Percentiles rank a stretch among this genome's conserved stretches.
phyloP scores from a whole-genome alignment of 139 green algal species.

The Tetradesmus obliquus region DNA sequence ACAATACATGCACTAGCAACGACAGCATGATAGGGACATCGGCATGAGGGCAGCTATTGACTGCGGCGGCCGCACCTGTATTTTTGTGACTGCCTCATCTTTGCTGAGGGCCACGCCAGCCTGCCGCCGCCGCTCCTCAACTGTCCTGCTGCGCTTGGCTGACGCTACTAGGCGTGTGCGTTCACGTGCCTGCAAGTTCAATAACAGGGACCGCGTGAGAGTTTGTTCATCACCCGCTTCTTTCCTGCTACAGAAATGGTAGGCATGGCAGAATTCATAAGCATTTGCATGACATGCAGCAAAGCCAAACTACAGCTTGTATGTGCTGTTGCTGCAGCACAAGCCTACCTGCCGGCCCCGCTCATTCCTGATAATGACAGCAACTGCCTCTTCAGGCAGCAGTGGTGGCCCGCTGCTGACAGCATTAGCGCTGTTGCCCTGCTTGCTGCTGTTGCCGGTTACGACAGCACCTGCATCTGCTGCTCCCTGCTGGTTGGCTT shows the following conservation, averaged over 20 bases:
- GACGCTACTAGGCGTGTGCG: conserved; percentile 58
- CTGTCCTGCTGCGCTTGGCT: conserved; percentile 70
- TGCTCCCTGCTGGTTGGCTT: conserved; percentile 34
- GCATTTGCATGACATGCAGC: conserved; percentile 45
- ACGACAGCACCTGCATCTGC: not conserved
- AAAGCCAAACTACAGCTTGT: not conserved
- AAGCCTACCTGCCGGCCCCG: conserved; percentile 70
- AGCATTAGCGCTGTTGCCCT: not conserved
- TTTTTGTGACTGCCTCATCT: conserved; percentile 76
- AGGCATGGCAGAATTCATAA: too few species aligned
- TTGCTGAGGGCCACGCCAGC: conserved; percentile 65
- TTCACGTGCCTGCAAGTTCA: conserved; percentile 68
- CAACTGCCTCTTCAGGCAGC: conserved; percentile 73
- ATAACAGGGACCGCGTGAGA: not conserved
- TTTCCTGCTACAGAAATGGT: too few species aligned
- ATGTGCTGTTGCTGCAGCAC: conserved; percentile 43
- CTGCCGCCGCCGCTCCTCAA: conserved; percentile 66
- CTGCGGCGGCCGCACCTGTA: conserved; percentile 66
- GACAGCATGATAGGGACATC: conserved; percentile 42
- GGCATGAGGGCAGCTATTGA: conserved; percentile 60
- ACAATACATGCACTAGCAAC: too few species aligned
- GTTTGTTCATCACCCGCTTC: too few species aligned
- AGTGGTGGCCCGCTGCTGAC: conserved; percentile 60
- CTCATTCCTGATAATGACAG: conserved; percentile 80
- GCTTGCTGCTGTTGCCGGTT: not conserved